Percentiles rank a stretch among this genome's conserved stretches.
phyloP scores from a whole-genome alignment of 345 rosid species.

The Eucalyptus lansdowneana region DNA sequence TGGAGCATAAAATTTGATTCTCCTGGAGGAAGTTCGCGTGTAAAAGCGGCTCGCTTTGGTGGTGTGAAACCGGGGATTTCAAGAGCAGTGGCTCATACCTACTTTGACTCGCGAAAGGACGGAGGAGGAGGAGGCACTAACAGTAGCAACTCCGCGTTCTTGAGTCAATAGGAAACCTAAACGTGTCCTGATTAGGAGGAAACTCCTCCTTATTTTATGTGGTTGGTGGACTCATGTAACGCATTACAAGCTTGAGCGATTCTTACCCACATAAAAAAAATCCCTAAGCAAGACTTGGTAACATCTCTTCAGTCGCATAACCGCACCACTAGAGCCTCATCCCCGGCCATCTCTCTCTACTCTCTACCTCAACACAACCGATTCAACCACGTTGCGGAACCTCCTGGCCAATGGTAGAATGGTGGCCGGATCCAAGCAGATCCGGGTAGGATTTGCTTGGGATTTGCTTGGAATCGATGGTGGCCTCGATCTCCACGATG shows the following conservation, averaged over 20 bases:
- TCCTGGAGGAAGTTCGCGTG: neutral
- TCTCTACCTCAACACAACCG: neutral
- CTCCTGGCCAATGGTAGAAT: neutral
- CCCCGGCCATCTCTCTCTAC: neutral
- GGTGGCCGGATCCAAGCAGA: neutral
- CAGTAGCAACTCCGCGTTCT: neutral
- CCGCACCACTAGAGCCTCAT: neutral
- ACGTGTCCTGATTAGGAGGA: neutral
- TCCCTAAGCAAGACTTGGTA: neutral
- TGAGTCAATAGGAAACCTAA: neutral
- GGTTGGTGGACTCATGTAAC: neutral
- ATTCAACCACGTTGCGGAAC: neutral
- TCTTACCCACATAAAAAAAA: neutral
- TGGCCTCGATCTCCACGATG: neutral
- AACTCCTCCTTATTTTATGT: neutral
- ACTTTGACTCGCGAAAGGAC: neutral
- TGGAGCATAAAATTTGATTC: neutral
- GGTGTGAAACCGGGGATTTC: neutral
- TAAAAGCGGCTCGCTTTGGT: neutral
- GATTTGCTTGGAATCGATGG: neutral
- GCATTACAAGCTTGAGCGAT: neutral
- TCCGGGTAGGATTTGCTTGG: neutral
- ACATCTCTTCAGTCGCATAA: neutral
- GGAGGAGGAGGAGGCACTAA: neutral
- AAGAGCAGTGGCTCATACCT: neutral